These are phyloP conservation scores for Saccharomyces hybrid DNA, from an alignment of 1,139 yeast species.

Conservation along the genomic window DNA sequence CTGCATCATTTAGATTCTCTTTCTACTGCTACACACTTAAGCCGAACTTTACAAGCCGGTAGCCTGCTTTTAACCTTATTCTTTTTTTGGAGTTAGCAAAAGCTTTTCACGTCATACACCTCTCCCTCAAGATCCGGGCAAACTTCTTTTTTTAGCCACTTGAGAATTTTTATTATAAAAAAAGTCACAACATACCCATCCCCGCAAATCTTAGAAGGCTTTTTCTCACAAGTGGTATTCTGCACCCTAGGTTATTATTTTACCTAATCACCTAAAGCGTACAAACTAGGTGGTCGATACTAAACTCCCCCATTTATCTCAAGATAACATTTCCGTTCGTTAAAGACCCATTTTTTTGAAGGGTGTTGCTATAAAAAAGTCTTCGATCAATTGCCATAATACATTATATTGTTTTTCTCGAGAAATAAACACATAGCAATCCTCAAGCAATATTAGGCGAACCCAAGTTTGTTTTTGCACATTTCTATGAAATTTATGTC, in stretches of 20 bases:
- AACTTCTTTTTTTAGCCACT: background rate
- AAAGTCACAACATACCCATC: background rate
- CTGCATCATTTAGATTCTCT: too few relatives aligned
- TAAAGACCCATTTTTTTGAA: background rate
- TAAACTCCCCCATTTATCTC: background rate
- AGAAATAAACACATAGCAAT: background rate
- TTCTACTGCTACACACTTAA: too few relatives aligned
- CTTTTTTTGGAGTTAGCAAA: background rate
- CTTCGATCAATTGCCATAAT: background rate
- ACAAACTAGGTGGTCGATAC: background rate
- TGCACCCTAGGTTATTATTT: background rate
- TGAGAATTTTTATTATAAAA: background rate
- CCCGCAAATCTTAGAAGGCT: background rate
- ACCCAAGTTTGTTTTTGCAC: background rate
- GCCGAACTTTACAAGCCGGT: too few relatives aligned
- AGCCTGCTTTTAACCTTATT: background rate
- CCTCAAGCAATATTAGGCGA: background rate
- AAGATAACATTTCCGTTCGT: background rate
- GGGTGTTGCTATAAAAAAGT: background rate
- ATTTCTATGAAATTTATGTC: background rate
- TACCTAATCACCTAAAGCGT: background rate
- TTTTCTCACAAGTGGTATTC: background rate
- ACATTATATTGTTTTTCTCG: background rate
- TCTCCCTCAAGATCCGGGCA: background rate
- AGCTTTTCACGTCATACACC: background rate